Percentiles rank a stretch among this genome's conserved stretches.
phyloP scores from a whole-genome alignment of 2,329 filamentous ascomycete species.

The Fusarium piperis region DNA sequence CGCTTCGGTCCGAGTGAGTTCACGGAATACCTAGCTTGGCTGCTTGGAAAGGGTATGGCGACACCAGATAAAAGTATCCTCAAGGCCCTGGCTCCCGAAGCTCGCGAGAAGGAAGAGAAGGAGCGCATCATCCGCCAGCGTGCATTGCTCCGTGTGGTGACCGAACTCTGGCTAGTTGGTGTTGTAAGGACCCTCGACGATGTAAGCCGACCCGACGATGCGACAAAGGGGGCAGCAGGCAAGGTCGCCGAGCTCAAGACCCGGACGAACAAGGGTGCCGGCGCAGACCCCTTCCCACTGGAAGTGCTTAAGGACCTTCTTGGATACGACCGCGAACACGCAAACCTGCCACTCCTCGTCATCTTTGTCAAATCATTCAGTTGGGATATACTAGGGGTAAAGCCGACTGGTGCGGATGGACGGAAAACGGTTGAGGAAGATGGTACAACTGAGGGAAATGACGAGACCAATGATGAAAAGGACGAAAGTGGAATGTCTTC shows the following conservation, averaged over 20 bases:
- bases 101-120: conserved; percentile 94
- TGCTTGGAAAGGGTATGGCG: conserved; percentile 88
- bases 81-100: conserved; percentile 81
- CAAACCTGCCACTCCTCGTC: conserved; percentile 89
- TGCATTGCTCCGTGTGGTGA: conserved; percentile 86
- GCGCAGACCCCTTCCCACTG: conserved; percentile 89
- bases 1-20: conserved; percentile 92
- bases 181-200: conserved; percentile 83
- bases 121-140: conserved; percentile 89
- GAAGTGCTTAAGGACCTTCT: conserved; percentile 98
- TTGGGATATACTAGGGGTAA: conserved; percentile 93
- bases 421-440: conserved; percentile 87
- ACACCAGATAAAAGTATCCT: conserved; percentile 87
- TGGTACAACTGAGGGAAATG: conserved; percentile 65
- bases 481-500: conserved; percentile 36
- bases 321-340: conserved; percentile 91
- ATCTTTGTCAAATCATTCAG: conserved; percentile 96
- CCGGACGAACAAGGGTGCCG: conserved; percentile 67
- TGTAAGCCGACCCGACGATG: conserved; percentile 69
- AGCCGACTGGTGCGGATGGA: conserved; percentile 75
- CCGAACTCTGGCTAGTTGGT: conserved; percentile 94
- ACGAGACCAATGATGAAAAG: conserved; percentile 53
- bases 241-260: conserved; percentile 71
- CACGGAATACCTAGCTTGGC: conserved; percentile 90
- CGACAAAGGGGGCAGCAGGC: conserved; percentile 67